Percentiles rank a stretch among this genome's conserved stretches.
Evolutionary conservation across 441 rosid species (phyloP).

Genomic region (Gossypium davidsonii): DNA sequence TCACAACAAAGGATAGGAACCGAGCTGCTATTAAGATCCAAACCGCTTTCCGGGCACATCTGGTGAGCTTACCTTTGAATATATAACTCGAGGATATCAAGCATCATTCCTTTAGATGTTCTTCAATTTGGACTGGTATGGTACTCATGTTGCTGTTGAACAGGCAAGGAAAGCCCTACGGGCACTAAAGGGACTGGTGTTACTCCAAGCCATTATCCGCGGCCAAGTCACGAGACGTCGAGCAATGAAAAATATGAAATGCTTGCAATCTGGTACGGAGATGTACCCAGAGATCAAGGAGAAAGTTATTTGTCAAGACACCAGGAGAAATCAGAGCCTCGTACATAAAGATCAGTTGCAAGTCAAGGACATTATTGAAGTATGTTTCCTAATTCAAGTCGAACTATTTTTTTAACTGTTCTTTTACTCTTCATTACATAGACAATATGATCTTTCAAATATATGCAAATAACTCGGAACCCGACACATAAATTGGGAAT

Average conservation of each 20-base stretch:
- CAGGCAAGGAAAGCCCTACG: slow-evolving; percentile 91
- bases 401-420: neutral
- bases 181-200: slow-evolving; percentile 73
- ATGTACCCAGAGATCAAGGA: slow-evolving; percentile 22
- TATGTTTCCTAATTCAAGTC: slow-evolving; percentile 16
- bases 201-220: slow-evolving; percentile 78
- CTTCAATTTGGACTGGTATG: slow-evolving; percentile 5
- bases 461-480: neutral
- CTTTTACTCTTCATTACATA: neutral
- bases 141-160: slow-evolving; percentile 11
- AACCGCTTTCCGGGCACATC: slow-evolving; percentile 64
- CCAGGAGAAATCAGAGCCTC: slow-evolving; percentile 25
- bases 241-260: slow-evolving; percentile 19
- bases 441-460: neutral
- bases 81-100: too few species aligned
- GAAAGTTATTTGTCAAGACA: slow-evolving; percentile 15
- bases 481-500: neutral
- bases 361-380: slow-evolving; percentile 32
- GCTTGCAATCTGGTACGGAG: slow-evolving; percentile 23
- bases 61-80: slow-evolving; percentile 40
- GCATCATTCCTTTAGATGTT: neutral
- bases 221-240: slow-evolving; percentile 61
- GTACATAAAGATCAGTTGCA: slow-evolving; percentile 28
- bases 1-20: slow-evolving; percentile 23
- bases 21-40: slow-evolving; percentile 72